Evolutionary conservation across 106 monocot species (phyloP).

Genomic region (Acanthochlamys bracteata): DNA sequence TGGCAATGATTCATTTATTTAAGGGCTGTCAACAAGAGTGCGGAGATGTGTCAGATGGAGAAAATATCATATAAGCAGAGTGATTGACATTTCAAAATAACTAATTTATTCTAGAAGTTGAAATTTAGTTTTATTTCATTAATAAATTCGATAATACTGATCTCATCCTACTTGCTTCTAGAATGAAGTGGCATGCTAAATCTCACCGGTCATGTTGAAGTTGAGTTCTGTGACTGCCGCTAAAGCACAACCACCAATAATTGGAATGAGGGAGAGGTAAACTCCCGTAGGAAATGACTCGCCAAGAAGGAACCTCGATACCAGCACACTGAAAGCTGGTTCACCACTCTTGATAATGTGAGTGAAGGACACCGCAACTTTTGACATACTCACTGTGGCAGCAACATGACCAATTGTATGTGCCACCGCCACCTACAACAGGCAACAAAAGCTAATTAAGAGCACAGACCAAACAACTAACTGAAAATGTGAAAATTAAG

Average conservation of each 20-base stretch:
- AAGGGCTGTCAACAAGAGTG: too few species aligned
- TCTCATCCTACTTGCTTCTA: not conserved
- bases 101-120: too few species aligned
- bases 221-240: conserved; percentile 88
- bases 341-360: conserved; percentile 82
- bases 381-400: conserved; percentile 82
- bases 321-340: conserved; percentile 80
- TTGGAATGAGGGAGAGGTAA: conserved; percentile 65
- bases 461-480: not conserved
- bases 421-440: conserved; percentile 54
- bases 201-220: conserved; percentile 88
- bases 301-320: conserved; percentile 71
- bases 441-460: conserved; percentile 1
- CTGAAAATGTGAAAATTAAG: not conserved
- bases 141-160: not conserved
- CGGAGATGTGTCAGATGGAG: too few species aligned
- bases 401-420: conserved; percentile 83
- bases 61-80: too few species aligned
- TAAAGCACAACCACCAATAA: conserved; percentile 90
- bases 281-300: conserved; percentile 63
- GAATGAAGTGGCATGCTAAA: not conserved
- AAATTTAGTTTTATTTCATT: too few species aligned
- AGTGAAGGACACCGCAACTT: conserved; percentile 81
- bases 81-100: too few species aligned
- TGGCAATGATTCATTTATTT: too few species aligned